Evolutionary conservation across 495 filamentous ascomycete species (phyloP), one percentile per base, ranked within the genome.

Genomic region (Elasticomyces elasticus): DNA sequence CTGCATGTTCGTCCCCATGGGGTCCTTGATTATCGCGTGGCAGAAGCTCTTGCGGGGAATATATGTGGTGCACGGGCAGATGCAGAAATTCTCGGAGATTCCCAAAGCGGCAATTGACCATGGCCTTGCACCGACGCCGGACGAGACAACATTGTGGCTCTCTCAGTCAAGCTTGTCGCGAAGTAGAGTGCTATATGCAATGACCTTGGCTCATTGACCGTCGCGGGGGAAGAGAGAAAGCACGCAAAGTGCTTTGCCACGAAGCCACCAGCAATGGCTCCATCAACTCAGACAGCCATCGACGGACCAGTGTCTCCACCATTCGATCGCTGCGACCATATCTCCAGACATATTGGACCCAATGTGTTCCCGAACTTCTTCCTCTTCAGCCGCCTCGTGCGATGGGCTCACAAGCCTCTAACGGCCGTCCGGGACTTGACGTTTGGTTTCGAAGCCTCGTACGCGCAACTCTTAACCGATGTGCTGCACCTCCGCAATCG

Each of bases 401-500:
- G 51, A 10, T 45, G 37, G 24, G 51, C 51, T 17, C 51, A 53
- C 24, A 50, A 55, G 9, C 38, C 51, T n/a, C 31, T 52, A 17
- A 27, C 53, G 11, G 61, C 60, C 15, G 58, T 65, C 31, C 51
- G 59, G 15, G 65, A 67, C 49, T 48, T 54, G 3, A 59, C 48
- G 11, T 52, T 48, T 35, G 22, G 22, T 9, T 53, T 19, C 22
- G 47, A 55, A 25, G 25, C 54, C 25, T 63, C 60, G n/a, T 59
- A 67, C 47, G 27, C 60, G 3, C 55, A 65, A 37, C 54, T 67
- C 15, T 56, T 67, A 12, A 59, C 65, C 15, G 65, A 67, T 44
- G 65, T 65, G 6, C 58, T 67, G 10, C 48, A 51, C 13, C 43
- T 65, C 5, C 65, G 65, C n/a, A 59, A 61, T 24, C 50, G 30